Evolutionary conservation across 1,284 basidiomycete genomes (phyloP).

Genomic region (Fomes fomentarius): DNA sequence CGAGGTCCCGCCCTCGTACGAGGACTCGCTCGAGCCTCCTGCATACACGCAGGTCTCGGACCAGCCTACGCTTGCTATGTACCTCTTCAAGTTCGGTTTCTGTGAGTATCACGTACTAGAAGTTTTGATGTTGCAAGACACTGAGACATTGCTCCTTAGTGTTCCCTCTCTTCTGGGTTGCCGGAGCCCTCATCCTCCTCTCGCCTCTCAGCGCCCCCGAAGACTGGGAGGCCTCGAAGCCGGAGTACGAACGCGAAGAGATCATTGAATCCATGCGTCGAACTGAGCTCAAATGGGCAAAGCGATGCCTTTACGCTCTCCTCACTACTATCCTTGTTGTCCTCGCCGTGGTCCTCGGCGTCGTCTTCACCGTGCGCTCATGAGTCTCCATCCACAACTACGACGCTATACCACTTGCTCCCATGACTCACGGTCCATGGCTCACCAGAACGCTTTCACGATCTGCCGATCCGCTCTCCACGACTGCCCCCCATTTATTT

Average conservation of each 20-base stretch:
- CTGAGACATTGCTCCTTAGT: constrained; percentile 31
- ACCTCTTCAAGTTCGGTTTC: constrained; percentile 38
- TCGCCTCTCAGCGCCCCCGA: constrained; percentile 39
- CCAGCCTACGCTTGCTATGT: constrained; percentile 36
- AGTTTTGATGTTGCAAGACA: neutral
- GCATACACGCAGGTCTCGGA: constrained; percentile 30
- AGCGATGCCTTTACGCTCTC: constrained; percentile 39
- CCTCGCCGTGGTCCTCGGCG: constrained; percentile 18
- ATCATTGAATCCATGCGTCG: constrained; percentile 39
- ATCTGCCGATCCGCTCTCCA: too few relatives aligned
- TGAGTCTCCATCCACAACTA: too few relatives aligned
- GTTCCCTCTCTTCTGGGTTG: constrained; percentile 47
- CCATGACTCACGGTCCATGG: too few relatives aligned
- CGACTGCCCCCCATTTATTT: too few relatives aligned
- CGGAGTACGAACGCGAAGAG: constrained; percentile 38
- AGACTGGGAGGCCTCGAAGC: constrained; percentile 43
- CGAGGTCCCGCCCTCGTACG: constrained; percentile 28
- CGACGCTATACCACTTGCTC: too few relatives aligned
- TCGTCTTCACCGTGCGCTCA: neutral
- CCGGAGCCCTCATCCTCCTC: constrained; percentile 42
- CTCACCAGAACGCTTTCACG: too few relatives aligned
- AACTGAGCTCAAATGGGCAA: constrained; percentile 44
- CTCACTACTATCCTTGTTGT: constrained; percentile 16
- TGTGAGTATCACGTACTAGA: constrained; percentile 24
- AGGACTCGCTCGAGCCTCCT: constrained; percentile 25